Evolutionary conservation across 345 rosid species (phyloP), one percentile per base, ranked within the genome.

Genomic region (Nephelium lappaceum): DNA sequence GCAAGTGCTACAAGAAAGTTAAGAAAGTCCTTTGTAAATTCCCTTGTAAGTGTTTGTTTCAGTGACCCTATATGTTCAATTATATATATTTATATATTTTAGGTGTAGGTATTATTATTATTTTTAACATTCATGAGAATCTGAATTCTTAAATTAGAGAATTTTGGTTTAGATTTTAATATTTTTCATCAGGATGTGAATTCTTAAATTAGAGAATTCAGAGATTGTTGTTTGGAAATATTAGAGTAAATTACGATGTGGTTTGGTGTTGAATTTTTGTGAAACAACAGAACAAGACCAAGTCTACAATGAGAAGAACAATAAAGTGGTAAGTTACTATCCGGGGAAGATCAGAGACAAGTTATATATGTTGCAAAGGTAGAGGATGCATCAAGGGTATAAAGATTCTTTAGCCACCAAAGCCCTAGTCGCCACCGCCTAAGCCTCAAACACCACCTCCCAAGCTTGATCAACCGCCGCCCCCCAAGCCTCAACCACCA

Each of bases 241-340:
- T 31, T 75, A 53, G 76, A 82, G 89, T 89, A 80, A 85, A 88
- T 82, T 86, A 64, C 43, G 69, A 76, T 68, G 6, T 43, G 68
- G 39, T 60, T 77, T 82, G 47, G 57, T 60, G 11, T 45, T 72
- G 24, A 65, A 69, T 83, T 21, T 68, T 89, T 88, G 55, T 55
- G 90, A n/a, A 76, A 83, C 91, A 82, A 86, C 77, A 95, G 96
- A 92, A 66, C 84, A 90, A 81, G 88, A 83, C 84, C 93, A 88
- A 83, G 5, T 81, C 4, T 92, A 83, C 61, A 89, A 95, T 71
- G 95, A 90, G 76, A 93, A 95, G 86, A 53, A 83, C 6, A 89
- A 92, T 81, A 85, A 72, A 8, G 98, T 95, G 41, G 90, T 86
- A 10, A 91, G 97, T 72, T 92, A 97, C 81, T 84, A 84, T 68